These are phyloP conservation scores for Brassica rapa DNA, from an alignment of 345 rosid species.

Conservation along the genomic window DNA sequence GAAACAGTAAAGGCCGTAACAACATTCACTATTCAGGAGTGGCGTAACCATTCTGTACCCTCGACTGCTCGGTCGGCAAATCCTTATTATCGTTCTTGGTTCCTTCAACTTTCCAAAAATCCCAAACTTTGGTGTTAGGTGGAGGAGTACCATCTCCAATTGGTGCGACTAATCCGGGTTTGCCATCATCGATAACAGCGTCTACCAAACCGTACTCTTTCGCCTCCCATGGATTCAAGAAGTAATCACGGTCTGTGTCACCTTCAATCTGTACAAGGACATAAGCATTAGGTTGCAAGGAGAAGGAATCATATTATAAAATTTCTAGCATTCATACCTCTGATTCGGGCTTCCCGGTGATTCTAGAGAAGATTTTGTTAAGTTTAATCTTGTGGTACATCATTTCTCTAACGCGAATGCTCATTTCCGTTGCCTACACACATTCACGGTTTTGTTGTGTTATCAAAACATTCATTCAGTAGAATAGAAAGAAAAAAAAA, in stretches of 20 bases:
- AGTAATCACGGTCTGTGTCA: slow-evolving; percentile 81
- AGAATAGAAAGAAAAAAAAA: neutral
- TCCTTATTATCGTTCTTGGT: slow-evolving; percentile 59
- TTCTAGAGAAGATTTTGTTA: slow-evolving; percentile 75
- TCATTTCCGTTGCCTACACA: slow-evolving; percentile 68
- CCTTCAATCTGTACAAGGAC: slow-evolving; percentile 55
- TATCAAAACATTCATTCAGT: neutral
- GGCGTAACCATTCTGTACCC: slow-evolving; percentile 36
- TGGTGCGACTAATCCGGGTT: slow-evolving; percentile 92
- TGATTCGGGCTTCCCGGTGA: slow-evolving; percentile 70
- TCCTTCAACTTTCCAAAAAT: slow-evolving; percentile 73
- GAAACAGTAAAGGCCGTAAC: neutral
- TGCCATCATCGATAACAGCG: slow-evolving; percentile 84
- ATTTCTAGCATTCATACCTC: slow-evolving; percentile 46
- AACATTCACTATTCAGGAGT: slow-evolving; percentile 34
- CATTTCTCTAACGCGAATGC: slow-evolving; percentile 79
- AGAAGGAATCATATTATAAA: neutral
- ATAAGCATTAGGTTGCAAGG: neutral
- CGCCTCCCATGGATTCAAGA: slow-evolving; percentile 95
- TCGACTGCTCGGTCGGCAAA: slow-evolving; percentile 56
- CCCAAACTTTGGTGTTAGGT: slow-evolving; percentile 70
- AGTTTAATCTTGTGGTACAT: slow-evolving; percentile 72
- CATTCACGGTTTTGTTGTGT: slow-evolving; percentile 19
- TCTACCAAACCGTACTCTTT: slow-evolving; percentile 89
- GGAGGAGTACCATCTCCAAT: slow-evolving; percentile 64